Percentiles rank a stretch among this genome's conserved stretches.
These are phyloP conservation scores for Radiomyces spectabilis DNA, from an alignment of 192 early-diverging fungal genomes.

Conservation along the genomic window DNA sequence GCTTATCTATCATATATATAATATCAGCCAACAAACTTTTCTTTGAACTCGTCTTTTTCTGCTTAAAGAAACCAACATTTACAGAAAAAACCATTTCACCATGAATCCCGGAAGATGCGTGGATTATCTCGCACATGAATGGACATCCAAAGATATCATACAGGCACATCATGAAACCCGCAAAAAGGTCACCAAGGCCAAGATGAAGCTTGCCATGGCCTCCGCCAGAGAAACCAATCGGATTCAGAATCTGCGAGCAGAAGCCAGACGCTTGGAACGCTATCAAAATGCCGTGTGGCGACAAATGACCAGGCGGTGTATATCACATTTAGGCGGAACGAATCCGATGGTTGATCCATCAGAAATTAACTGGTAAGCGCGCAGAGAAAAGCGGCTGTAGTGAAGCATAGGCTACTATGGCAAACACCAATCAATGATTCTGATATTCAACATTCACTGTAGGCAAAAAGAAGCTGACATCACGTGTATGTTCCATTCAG, in stretches of 20 bases:
- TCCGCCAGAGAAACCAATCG: not conserved
- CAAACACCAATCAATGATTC: no score
- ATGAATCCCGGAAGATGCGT: constrained; percentile 16
- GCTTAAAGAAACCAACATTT: no score
- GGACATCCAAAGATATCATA: constrained; percentile 15
- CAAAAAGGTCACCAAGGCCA: constrained; percentile 2
- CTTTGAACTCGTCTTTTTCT: no score
- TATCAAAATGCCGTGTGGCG: constrained; percentile 33
- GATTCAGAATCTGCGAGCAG: constrained; percentile 5
- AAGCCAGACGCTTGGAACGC: constrained; percentile 14
- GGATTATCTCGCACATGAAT: constrained; percentile 24
- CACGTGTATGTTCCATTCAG: constrained; percentile 21
- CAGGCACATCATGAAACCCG: constrained; percentile 5
- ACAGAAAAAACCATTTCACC: not conserved
- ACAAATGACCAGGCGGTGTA: constrained; percentile 26
- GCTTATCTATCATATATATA: no score
- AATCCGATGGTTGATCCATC: constrained; percentile 22
- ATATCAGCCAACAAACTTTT: no score
- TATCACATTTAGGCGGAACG: constrained; percentile 4
- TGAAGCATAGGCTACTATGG: no score
- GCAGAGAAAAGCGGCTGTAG: not conserved
- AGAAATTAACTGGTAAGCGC: constrained; percentile 28
- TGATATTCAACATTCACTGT: no score
- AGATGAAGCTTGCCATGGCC: not conserved
- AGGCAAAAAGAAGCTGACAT: constrained; percentile 37